These are phyloP conservation scores for Anethum foeniculum DNA, from an alignment of 140 eudicot species.

Conservation along the genomic window DNA sequence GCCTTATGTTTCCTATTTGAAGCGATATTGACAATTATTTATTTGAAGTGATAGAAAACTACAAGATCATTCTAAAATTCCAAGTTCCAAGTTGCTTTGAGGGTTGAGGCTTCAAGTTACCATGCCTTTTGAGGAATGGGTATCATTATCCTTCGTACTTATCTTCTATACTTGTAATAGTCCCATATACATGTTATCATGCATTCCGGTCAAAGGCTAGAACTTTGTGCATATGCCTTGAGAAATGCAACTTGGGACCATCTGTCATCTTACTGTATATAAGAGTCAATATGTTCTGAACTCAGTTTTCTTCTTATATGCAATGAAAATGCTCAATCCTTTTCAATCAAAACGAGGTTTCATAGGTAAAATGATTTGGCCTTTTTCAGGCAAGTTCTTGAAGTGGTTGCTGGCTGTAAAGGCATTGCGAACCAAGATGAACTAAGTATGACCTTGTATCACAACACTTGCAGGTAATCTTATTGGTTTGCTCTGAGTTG, in stretches of 20 bases:
- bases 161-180: conserved; percentile 1
- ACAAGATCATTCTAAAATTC: not conserved
- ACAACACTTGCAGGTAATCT: conserved; percentile 92
- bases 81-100: not conserved
- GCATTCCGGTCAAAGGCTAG: not conserved
- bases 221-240: not conserved
- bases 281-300: not conserved
- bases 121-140: not conserved
- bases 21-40: not conserved
- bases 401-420: conserved; percentile 94
- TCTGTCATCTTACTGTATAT: not conserved
- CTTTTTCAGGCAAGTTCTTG: conserved; percentile 90
- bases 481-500: not conserved
- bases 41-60: not conserved
- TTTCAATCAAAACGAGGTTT: not conserved
- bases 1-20: no score
- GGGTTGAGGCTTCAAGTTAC: not conserved
- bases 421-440: conserved; percentile 61
- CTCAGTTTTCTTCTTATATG: not conserved
- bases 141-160: no score
- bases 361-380: conserved; percentile 8
- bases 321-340: not conserved
- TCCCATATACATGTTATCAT: not conserved
- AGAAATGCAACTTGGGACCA: not conserved
- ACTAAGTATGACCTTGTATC: conserved; percentile 65